phyloP scores from a whole-genome alignment of 1,284 basidiomycete genomes.

The Ceratobasidium sp. region DNA sequence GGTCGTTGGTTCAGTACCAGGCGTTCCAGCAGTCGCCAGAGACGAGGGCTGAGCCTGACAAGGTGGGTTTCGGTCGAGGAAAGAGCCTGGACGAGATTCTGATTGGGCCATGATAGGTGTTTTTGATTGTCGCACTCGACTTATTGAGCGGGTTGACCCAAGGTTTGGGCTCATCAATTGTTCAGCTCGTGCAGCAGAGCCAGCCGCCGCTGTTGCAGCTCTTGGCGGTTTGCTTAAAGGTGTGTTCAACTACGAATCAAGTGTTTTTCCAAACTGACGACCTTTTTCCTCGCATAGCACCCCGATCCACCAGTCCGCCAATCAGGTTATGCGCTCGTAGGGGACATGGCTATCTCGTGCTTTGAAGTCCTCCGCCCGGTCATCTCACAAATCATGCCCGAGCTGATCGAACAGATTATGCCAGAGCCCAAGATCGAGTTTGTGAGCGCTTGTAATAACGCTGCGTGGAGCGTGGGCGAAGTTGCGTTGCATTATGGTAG shows the following conservation, averaged over 20 bases:
- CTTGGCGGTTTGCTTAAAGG: conserved; percentile 83
- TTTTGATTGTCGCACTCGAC: conserved; percentile 97
- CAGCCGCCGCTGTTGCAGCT: conserved; percentile 81
- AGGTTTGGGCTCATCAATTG: conserved; percentile 83
- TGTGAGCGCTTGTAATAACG: conserved; percentile 98
- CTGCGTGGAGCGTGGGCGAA: conserved; percentile 99
- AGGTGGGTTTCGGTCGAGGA: conserved; percentile 55
- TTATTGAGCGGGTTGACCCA: conserved; percentile 95
- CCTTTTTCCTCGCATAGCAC: conserved; percentile 58
- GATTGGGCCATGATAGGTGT: conserved; percentile 51
- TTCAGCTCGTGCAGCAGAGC: conserved; percentile 69
- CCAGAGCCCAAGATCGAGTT: conserved; percentile 90
- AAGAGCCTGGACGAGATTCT: neutral
- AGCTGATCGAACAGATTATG: conserved; percentile 89
- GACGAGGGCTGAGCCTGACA: conserved; percentile 85
- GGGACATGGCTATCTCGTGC: conserved; percentile 97
- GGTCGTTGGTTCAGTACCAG: conserved; percentile 81
- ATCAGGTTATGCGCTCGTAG: conserved; percentile 95
- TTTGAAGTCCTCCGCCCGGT: conserved; percentile 84
- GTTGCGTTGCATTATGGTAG: conserved; percentile 87
- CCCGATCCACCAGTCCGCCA: conserved; percentile 95
- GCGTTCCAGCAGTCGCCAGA: conserved; percentile 79
- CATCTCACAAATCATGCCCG: conserved; percentile 87
- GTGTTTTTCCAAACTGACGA: neutral
- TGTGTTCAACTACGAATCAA: conserved; percentile 32